Base-by-base conservation (phyloP, 768 basidiomycete species). In the Terana coerulea region DNA sequence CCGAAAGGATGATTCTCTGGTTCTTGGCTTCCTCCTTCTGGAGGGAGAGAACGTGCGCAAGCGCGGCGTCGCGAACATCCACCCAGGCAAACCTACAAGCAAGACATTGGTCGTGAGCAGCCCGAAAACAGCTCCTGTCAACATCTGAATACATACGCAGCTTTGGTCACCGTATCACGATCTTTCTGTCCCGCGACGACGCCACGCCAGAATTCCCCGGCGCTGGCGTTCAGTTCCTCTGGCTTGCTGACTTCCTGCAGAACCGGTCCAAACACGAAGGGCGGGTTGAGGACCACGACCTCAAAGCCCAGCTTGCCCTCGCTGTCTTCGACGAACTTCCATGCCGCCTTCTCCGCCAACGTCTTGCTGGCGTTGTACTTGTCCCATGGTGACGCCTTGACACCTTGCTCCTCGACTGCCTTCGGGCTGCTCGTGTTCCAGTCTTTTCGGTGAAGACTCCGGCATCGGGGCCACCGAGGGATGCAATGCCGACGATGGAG, bases 301-400 rank as follows among this genome's bases (percentile, higher is more conserved):
- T 83, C 83, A 74, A 76, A 83, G 1, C 61, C 54, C 21, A 79
- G 59, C 39, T 69, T 61, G 11, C 41, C 40, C 47, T 77, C 74
- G 53, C 80, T 68, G 42, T 72, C 53, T 19, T 74, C 62, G 22
- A 74, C 59, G 53, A 73, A 75, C 3, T 67, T 64, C 80, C 80
- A 81, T 14, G 78, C 78, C 14, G 75, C 74, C 56, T 67, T 71
- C 67, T 86, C 84, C 0, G 84, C 81, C 6, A 82, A 68, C 0
- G 71, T 73, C 71, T 86, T 85, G 9, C 74, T 64, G 3, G 76
- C 82, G 9, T 69, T 56, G 62, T 89, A 88, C 51, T 77, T 80
- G 6, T 61, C 46, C 14, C 62, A 54, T 0, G 55, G 49, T 1
- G 63, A 54, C 0, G 78, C 77, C 1, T 74, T 68, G 12, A 66